These are phyloP conservation scores for Gelatoporia subvermispora DNA, from an alignment of 768 basidiomycete genomes.

Conservation along the genomic window DNA sequence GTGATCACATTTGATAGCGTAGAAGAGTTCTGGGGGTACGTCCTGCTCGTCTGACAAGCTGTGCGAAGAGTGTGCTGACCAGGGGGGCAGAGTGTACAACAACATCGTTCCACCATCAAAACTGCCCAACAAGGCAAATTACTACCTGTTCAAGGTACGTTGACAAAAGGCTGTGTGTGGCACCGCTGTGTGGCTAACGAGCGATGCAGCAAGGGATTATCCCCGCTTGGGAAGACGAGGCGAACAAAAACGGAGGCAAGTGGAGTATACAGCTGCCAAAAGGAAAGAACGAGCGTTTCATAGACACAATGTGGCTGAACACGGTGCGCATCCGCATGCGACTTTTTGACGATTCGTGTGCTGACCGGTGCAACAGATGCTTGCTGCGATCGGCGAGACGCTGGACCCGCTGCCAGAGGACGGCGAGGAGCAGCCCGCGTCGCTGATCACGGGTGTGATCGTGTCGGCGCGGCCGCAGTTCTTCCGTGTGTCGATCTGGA, in stretches of 20 bases:
- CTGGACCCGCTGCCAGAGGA: conserved; percentile 76
- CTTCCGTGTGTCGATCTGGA: conserved; percentile 98
- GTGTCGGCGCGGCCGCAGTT: conserved; percentile 92
- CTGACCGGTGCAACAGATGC: conserved; percentile 62
- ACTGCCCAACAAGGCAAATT: conserved; percentile 95
- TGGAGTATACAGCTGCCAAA: conserved; percentile 97
- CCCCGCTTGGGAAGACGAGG: conserved; percentile 96
- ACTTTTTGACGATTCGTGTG: not conserved
- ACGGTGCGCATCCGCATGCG: conserved; percentile 51
- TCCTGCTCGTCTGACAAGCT: conserved; percentile 11
- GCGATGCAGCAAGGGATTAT: conserved; percentile 80
- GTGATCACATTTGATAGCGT: conserved; percentile 96
- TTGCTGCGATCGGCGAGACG: conserved; percentile 98
- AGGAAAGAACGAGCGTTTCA: conserved; percentile 79
- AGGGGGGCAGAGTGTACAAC: conserved; percentile 70
- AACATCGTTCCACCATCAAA: conserved; percentile 95
- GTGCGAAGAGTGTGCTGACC: conserved; percentile 10
- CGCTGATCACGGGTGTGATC: conserved; percentile 62
- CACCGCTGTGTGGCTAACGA: conserved; percentile 1
- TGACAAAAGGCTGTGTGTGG: not conserved
- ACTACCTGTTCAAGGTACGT: conserved; percentile 94
- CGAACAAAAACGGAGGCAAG: conserved; percentile 96
- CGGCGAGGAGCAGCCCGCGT: conserved; percentile 41
- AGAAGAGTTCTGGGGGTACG: conserved; percentile 99
- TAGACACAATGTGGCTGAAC: conserved; percentile 98